Evolutionary conservation across 1,284 basidiomycete genomes (phyloP), one percentile per base, ranked within the genome.

Genomic region (Malassezia furfur): DNA sequence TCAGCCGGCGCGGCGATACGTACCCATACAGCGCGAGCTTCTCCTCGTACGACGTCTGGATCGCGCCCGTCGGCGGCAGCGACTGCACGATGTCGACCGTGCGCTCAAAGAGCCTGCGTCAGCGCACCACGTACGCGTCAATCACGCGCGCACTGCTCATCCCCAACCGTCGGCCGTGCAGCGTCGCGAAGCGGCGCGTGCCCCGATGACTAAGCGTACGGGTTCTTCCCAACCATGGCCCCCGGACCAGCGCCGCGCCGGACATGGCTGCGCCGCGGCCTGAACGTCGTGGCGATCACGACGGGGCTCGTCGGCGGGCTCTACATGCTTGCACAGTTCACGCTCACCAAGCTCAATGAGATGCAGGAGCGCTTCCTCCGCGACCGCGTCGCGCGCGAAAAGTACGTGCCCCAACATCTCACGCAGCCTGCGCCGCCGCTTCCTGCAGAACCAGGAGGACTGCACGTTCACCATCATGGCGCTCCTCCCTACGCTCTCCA

Each of bases 11-110:
- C 17, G 30, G 21, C 17, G 36, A 17, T 6, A 53, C 61, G 31
- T 51, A 85, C 84, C 88, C 89, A 75, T 96, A 96, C 81, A 96
- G 88, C 14, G 84, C 83, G 9, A 96, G 79, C 75, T 96, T 96
- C 76, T 96, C 91, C 67, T 96, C 91, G 76, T 96, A 96, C 52
- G 84, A 88, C 0, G 91, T 96, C 77, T 96, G 91, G 63, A 96
- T 91, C 38, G 91, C 89, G 0, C 93, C 91, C 10, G 85, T 87
- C 79, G 93, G 93, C 1, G 93, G 91, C 19, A 96, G 78, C 58
- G 60, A 66, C 71, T 96, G 91, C 3, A 94, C 86, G 61, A 96
- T 91, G 76, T 91, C 86, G 10, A 96, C 91, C 1, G 91, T 91
- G 46, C 90, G 83, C 77, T 91, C 84, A 76, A 96, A 96, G 71